These are phyloP conservation scores for Aureobasidium subglaciale DNA, from an alignment of 2,329 filamentous ascomycete species.

Conservation along the genomic window DNA sequence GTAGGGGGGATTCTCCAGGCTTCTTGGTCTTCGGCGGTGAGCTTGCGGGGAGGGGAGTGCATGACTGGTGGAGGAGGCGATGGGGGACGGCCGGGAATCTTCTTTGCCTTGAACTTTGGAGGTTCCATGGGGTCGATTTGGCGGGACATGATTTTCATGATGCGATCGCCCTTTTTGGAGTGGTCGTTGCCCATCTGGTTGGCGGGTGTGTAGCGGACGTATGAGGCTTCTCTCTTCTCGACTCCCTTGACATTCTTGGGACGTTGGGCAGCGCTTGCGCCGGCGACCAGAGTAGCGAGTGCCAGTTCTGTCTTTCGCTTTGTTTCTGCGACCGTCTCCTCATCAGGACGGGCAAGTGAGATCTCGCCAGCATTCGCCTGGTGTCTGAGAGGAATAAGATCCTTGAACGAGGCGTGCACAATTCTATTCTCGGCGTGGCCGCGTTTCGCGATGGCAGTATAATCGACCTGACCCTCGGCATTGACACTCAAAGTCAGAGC, in stretches of 20 bases:
- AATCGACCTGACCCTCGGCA: slow-evolving; percentile 86
- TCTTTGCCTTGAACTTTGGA: slow-evolving; percentile 98
- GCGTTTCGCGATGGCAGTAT: slow-evolving; percentile 86
- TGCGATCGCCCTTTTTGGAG: slow-evolving; percentile 80
- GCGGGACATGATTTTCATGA: slow-evolving; percentile 96
- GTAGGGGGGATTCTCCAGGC: slow-evolving; percentile 89
- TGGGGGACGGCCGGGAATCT: slow-evolving; percentile 87
- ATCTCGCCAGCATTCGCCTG: slow-evolving; percentile 89
- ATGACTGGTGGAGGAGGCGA: slow-evolving; percentile 90
- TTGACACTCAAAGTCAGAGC: slow-evolving; percentile 91
- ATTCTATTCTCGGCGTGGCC: slow-evolving; percentile 79
- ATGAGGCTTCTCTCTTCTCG: slow-evolving; percentile 74
- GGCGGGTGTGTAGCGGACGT: slow-evolving; percentile 89
- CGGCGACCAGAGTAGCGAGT: slow-evolving; percentile 70
- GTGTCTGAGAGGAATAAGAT: slow-evolving; percentile 87
- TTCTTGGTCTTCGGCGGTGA: slow-evolving; percentile 95
- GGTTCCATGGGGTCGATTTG: slow-evolving; percentile 95
- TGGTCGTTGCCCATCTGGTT: slow-evolving; percentile 92
- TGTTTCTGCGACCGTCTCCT: slow-evolving; percentile 76
- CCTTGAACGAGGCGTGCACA: slow-evolving; percentile 93
- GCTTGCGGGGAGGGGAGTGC: slow-evolving; percentile 87
- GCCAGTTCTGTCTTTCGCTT: slow-evolving; percentile 85
- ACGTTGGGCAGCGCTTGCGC: slow-evolving; percentile 85
- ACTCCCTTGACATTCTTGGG: slow-evolving; percentile 88
- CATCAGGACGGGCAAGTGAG: slow-evolving; percentile 73